phyloP scores from a whole-genome alignment of 148 eudicot genomes.

The Chenopodium quinoa region DNA sequence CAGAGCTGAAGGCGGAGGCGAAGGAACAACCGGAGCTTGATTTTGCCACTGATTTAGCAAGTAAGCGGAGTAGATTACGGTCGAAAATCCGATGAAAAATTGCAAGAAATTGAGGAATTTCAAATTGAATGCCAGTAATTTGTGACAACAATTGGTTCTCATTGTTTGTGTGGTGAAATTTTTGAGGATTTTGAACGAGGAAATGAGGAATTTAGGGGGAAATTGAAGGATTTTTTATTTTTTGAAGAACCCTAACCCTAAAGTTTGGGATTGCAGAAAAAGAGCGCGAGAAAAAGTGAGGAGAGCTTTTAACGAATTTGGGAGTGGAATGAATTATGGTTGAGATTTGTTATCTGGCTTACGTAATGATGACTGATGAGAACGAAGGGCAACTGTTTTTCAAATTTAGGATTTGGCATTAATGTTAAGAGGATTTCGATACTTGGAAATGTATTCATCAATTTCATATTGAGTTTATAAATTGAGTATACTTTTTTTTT shows the following conservation, averaged over 20 bases:
- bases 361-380: background rate
- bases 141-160: slow-evolving; percentile 61
- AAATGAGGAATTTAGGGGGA: background rate
- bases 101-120: slow-evolving; percentile 68
- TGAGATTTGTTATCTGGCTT: background rate
- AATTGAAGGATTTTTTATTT: background rate
- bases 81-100: slow-evolving; percentile 50
- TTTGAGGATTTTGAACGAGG: background rate
- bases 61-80: slow-evolving; percentile 54
- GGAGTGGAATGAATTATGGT: background rate
- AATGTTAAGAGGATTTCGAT: too few relatives aligned
- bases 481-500: too few relatives aligned
- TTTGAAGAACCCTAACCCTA: slow-evolving; percentile 28
- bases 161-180: slow-evolving; percentile 16
- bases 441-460: too few relatives aligned
- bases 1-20: slow-evolving; percentile 36
- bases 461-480: too few relatives aligned
- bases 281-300: background rate
- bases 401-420: background rate
- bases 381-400: background rate
- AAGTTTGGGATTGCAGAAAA: background rate
- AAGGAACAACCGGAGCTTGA: slow-evolving; percentile 24
- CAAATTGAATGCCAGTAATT: slow-evolving; percentile 50
- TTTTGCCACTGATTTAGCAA: slow-evolving; percentile 65
- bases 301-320: background rate